These are phyloP conservation scores for Stephania cephalantha DNA, from an alignment of 164 flowering plant species.

Conservation along the genomic window DNA sequence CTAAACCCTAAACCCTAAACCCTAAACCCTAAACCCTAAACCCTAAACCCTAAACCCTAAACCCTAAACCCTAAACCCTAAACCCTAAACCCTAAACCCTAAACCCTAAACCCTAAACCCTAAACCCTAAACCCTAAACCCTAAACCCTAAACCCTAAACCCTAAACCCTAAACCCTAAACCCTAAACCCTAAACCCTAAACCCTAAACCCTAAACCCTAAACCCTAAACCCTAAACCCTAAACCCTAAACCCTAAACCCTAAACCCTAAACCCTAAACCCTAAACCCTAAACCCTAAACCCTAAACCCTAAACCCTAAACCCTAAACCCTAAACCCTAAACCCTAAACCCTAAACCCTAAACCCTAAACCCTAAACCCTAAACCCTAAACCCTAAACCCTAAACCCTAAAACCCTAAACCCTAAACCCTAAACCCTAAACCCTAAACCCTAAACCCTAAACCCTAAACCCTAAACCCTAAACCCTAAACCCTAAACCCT, in stretches of 20 bases:
- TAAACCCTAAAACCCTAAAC: slow-evolving; percentile 19
- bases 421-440: slow-evolving; percentile 17
- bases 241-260: slow-evolving; percentile 23
- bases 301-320: slow-evolving; percentile 22
- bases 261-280: slow-evolving; percentile 22
- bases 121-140: slow-evolving; percentile 22
- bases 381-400: slow-evolving; percentile 25
- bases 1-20: slow-evolving; percentile 19
- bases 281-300: slow-evolving; percentile 11
- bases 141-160: slow-evolving; percentile 23
- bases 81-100: slow-evolving; percentile 17
- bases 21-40: slow-evolving; percentile 3
- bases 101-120: slow-evolving; percentile 3
- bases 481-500: slow-evolving; percentile 10
- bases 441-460: slow-evolving; percentile 21
- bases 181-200: slow-evolving; percentile 23
- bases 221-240: slow-evolving; percentile 25
- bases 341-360: slow-evolving; percentile 21
- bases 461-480: slow-evolving; percentile 17
- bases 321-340: slow-evolving; percentile 18
- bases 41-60: slow-evolving; percentile 12
- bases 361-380: slow-evolving; percentile 23
- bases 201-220: slow-evolving; percentile 23
- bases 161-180: slow-evolving; percentile 27
- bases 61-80: slow-evolving; percentile 19